Base-by-base conservation (phyloP, 1,284 basidiomycete species). In the Apiotrichum sp. region DNA sequence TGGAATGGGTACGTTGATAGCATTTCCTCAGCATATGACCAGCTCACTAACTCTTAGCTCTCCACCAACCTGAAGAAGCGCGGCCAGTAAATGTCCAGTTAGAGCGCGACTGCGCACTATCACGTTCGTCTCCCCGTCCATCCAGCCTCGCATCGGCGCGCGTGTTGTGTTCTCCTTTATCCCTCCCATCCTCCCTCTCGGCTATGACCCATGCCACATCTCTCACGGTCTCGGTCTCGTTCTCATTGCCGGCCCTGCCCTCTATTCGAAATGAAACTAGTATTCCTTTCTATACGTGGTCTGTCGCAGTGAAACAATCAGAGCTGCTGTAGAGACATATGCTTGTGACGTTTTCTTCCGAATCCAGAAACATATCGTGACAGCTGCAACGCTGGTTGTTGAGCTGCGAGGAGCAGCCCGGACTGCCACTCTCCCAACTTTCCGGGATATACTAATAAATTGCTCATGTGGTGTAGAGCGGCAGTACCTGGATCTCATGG, bases 1-100 rank as follows among this genome's bases (percentile, higher is more conserved):
- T 96, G 66, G 92, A 96, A 80, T 95, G 91, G 91, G 73, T 78
- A 48, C 65, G 75, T 65, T 4, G 5, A 4, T 40, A 22, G 22
- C 22, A 41, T 2, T 50, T 14, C 22, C 2, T 1, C 9, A 7
- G n/a, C 16, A 35, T 14, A 7, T 7, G 2, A 8, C 8, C n/a
- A 4, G 14, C 31, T 40, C 14, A 45, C 43, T 22, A 10, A 41
- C 14, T 13, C 46, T 5, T 51, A 74, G 72, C 74, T 79, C 61
- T 77, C 76, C 41, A 72, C 69, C 64, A 78, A 78, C 72, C 71
- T 78, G 62, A 78, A 77, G 75, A 75, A 69, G 62, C 65, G 69
- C 50, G 65, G 65, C 55, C 63, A 66, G 65, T 69, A 68, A 51
- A 56, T 40, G 47, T 34, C 16, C 35, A 10, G n/a, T 41, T 38